Base-by-base conservation (phyloP, 352 stramenopile species). In the Phytophthora rubi region DNA sequence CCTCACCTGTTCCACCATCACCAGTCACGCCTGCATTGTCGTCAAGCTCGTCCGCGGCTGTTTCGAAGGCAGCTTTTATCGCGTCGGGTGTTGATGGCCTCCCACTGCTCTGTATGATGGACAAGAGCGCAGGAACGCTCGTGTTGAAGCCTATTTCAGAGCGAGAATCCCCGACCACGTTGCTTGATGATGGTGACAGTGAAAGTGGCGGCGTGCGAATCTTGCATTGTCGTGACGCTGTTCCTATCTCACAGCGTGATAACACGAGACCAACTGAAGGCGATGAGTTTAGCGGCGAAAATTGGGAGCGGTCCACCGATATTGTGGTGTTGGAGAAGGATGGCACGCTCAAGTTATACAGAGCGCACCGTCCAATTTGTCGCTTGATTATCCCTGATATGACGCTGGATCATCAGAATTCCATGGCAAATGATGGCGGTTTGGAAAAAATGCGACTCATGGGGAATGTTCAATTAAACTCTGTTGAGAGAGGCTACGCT, bases 71-170 rank as follows among this genome's bases (percentile, higher is more conserved):
- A 13, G 56, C 76, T 26, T 89, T 89, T 61, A 56, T 89, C 8
- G 80, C 69, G 18, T 84, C 79, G 7, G 60, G 59, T 13, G 5
- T 60, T 4, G 59, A 81, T 58, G 48, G 65, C 13, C 49, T 60
- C 33, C 72, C 67, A 13, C 28, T 90, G 23, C 23, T 90, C 47
- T 88, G 82, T 45, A 53, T 90, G 35, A 70, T 88, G 52, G 69
- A 90, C 60, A 83, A 79, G 65, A 32, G 70, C 32, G 52, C 59
- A 39, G 63, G 71, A 23, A 70, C 70, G 2, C 56, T 88, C 33
- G 33, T 87, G 18, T 49, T 90, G 12, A 81, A 79, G 52, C 70
- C 67, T 2, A 21, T 86, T 5, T 56, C 59, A n/a, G 18, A 63
- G 13, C 64, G 75, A 35, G 23, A 72, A 30, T 65, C 12, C 9